A percentile compares a stretch with the other conserved stretches of the same genome.
These are phyloP conservation scores for Neoboletus brunneissimus DNA, from an alignment of 768 basidiomycete species.

Conservation along the genomic window DNA sequence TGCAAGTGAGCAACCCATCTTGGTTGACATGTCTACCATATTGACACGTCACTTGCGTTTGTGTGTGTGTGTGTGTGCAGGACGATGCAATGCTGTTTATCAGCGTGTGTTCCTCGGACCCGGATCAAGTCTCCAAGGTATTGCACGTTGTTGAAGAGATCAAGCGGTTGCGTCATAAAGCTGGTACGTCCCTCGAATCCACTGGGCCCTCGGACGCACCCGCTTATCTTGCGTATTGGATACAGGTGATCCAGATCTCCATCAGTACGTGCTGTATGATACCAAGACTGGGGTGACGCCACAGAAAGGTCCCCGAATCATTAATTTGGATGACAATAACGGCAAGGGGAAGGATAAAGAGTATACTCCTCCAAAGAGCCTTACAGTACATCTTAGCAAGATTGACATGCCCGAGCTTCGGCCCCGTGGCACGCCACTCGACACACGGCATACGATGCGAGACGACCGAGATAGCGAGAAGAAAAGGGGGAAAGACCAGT, in stretches of 20 bases:
- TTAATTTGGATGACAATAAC: slow-evolving; percentile 54
- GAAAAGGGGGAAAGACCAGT: slow-evolving; percentile 11
- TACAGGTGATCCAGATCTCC: slow-evolving; percentile 56
- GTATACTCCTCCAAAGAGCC: slow-evolving; percentile 65
- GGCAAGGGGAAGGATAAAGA: slow-evolving; percentile 42
- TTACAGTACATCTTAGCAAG: slow-evolving; percentile 79
- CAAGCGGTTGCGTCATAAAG: slow-evolving; percentile 74
- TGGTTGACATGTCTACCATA: neutral
- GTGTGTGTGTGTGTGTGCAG: slow-evolving; percentile 37
- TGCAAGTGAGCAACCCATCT: slow-evolving; percentile 46
- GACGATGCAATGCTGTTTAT: slow-evolving; percentile 82
- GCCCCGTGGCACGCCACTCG: slow-evolving; percentile 5
- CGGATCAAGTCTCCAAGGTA: slow-evolving; percentile 71
- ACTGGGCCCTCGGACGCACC: neutral
- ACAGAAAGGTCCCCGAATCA: slow-evolving; percentile 59
- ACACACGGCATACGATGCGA: neutral
- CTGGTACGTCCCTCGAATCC: slow-evolving; percentile 42
- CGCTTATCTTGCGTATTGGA: slow-evolving; percentile 34
- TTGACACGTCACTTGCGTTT: neutral
- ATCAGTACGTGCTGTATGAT: slow-evolving; percentile 79
- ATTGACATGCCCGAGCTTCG: slow-evolving; percentile 81
- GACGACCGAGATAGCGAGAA: slow-evolving; percentile 4
- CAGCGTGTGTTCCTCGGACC: slow-evolving; percentile 61
- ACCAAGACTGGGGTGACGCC: slow-evolving; percentile 31
- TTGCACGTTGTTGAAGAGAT: slow-evolving; percentile 77